phyloP scores from a whole-genome alignment of 192 early-diverging fungal species.

The Umbelopsis vinacea region DNA sequence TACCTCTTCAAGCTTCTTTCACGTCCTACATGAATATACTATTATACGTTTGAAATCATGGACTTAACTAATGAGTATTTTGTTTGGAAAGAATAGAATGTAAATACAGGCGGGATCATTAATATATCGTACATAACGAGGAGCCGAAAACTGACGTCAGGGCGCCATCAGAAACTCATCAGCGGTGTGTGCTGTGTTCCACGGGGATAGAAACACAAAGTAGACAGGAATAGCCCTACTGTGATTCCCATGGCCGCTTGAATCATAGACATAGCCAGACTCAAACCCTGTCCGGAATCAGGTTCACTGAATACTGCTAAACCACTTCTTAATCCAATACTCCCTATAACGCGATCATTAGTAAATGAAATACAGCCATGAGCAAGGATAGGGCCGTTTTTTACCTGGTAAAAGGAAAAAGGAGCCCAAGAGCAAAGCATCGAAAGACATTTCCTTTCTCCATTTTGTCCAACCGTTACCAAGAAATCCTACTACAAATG shows the following conservation, averaged over 20 bases:
- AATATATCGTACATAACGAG: neutral
- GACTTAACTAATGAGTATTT: no score
- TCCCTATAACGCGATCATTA: neutral
- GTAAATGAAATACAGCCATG: neutral
- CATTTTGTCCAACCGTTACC: constrained; percentile 80
- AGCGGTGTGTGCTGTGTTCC: constrained; percentile 50
- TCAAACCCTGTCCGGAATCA: constrained; percentile 15
- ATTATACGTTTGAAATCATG: no score
- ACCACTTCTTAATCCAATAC: constrained; percentile 6
- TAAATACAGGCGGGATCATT: neutral
- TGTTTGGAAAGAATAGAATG: neutral
- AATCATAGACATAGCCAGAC: constrained; percentile 22
- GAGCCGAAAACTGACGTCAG: constrained; percentile 8
- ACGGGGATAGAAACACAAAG: constrained; percentile 61
- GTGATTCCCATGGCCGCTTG: constrained; percentile 67
- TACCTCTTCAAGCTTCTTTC: no score
- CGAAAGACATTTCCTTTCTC: constrained; percentile 73
- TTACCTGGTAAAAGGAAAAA: constrained; percentile 81
- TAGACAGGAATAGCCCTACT: constrained; percentile 68
- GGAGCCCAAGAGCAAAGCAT: constrained; percentile 81
- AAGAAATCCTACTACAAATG: constrained; percentile 80
- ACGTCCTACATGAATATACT: no score
- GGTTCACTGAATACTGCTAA: constrained; percentile 14
- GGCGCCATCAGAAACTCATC: constrained; percentile 41
- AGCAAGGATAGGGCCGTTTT: neutral